Percentiles rank a stretch among this genome's conserved stretches.
These are phyloP conservation scores for Boletus fagicola DNA, from an alignment of 768 basidiomycete genomes.

Conservation along the genomic window DNA sequence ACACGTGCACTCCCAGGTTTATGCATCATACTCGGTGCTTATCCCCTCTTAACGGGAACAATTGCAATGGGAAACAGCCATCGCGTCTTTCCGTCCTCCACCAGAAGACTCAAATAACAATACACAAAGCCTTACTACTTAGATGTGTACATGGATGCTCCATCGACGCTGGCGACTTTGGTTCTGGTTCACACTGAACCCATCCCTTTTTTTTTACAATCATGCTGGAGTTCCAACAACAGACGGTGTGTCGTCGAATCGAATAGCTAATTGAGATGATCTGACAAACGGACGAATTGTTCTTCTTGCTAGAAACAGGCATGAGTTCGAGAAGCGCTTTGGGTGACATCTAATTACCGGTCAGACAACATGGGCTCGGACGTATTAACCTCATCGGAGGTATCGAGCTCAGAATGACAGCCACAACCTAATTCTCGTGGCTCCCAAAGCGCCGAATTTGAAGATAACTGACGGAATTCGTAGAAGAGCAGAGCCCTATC, in stretches of 20 bases:
- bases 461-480: background rate
- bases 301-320: background rate
- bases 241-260: background rate
- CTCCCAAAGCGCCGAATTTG: background rate
- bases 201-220: background rate
- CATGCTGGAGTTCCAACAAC: background rate
- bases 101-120: background rate
- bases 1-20: background rate
- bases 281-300: background rate
- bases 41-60: background rate
- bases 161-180: too few species aligned
- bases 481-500: background rate
- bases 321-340: background rate
- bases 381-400: too few species aligned
- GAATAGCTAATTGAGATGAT: too few species aligned
- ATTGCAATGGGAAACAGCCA: background rate
- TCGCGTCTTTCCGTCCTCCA: background rate
- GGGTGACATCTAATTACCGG: background rate
- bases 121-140: background rate
- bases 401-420: background rate
- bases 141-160: background rate
- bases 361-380: background rate
- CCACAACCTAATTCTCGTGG: background rate
- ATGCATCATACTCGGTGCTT: background rate
- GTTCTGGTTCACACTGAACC: background rate